Evolutionary conservation across 2,329 filamentous ascomycete species (phyloP), one percentile per base, ranked within the genome.

Genomic region (Exophiala aquamarina): DNA sequence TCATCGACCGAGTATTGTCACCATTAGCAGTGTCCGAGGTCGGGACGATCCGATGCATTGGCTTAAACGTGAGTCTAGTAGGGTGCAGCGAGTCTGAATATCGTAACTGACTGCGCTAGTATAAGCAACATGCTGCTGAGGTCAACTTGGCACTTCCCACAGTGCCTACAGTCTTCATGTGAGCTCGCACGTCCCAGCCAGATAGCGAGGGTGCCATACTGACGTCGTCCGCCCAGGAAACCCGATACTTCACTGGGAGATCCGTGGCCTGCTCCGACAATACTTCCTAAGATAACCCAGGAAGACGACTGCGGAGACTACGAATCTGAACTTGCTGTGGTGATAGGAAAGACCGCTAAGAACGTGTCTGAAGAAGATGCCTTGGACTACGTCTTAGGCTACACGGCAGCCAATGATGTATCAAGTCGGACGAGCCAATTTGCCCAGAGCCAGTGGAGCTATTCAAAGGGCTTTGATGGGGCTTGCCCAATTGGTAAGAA

Each of bases 31-130:
- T 48, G 15, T 48, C 61, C 10, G 65, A 73, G 23, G 62, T 70
- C 4, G 65, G 66, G 26, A 65, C 67, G 15, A 71, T 74, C 39
- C 68, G 71, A 28, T 75, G 71, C 55, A 59, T 75, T 37, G 72
- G 72, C 5, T 65, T 75, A 41, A 76, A 75, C 60, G 54, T 57
- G 35, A 40, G 51, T 23, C 7, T 10, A 5, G 23, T 10, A 14
- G 9, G 19, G 20, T n/a, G 17, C 17, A 18, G 11, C 14, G 13
- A 10, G 28, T 28, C 17, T n/a, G n/a, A n/a, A n/a, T n/a, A n/a
- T n/a, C 34, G 23, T 21, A 28, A 41, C 44, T 39, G 13, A 41
- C 8, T 13, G 8, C 5, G 20, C 17, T 18, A 57, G 54, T 73
- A 73, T 56, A 60, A 59, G 28, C 63, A 71, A 54, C 70, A 71